Conservation (phyloP, 208 protist genomes). For the Histomonas meleagridis region DNA sequence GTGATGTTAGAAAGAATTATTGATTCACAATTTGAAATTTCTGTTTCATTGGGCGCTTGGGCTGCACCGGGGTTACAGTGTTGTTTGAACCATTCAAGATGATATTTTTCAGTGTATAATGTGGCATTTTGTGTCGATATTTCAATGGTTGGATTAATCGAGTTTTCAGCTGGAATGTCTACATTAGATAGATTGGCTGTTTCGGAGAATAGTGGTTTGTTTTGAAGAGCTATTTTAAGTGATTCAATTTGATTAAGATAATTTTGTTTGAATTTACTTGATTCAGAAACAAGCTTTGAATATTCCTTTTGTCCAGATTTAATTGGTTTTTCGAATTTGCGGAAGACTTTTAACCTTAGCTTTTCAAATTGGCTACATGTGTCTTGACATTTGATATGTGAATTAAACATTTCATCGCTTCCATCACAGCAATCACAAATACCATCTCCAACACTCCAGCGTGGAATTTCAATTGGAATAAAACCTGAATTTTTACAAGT, state of each 20-base stretch:
- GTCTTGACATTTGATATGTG: background rate
- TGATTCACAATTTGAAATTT: too few relatives aligned
- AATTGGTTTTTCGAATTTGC: background rate
- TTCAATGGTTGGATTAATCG: too few relatives aligned
- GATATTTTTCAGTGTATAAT: too few relatives aligned
- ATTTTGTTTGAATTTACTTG: background rate
- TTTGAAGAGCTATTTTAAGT: background rate
- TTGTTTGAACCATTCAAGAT: too few relatives aligned
- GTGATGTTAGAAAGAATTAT: background rate
- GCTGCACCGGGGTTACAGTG: too few relatives aligned
- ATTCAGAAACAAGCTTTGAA: too few relatives aligned
- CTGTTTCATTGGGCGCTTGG: too few relatives aligned
- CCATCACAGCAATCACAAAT: conserved; percentile 35
- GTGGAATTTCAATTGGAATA: background rate
- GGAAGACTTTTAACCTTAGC: background rate
- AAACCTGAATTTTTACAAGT: background rate
- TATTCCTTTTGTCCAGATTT: background rate
- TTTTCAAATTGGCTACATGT: background rate
- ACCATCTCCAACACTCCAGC: conserved; percentile 33
- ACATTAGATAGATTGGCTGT: too few relatives aligned
- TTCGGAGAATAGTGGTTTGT: background rate
- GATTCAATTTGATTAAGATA: too few relatives aligned
- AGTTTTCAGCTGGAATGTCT: too few relatives aligned
- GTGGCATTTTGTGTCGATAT: too few relatives aligned
- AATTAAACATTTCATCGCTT: background rate